Conservation (phyloP, 2,329 filamentous ascomycete genomes). For the Grosmannia serpens region DNA sequence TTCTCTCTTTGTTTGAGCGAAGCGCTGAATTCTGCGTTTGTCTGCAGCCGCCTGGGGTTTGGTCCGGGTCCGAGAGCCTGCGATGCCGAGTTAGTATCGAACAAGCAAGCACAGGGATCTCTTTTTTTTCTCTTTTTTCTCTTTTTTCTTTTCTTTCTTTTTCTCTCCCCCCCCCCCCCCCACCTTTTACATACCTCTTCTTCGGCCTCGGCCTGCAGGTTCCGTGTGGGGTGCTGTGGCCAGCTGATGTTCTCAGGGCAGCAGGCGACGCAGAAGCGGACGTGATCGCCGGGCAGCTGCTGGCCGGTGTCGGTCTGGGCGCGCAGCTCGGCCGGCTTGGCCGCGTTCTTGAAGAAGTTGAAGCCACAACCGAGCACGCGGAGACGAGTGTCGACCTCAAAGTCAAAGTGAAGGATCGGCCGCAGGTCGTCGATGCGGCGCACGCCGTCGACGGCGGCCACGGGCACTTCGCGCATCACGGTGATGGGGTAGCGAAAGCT, state of each 20-base stretch:
- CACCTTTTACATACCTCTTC: not conserved
- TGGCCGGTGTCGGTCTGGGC: slow-evolving; percentile 13
- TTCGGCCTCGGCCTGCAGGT: slow-evolving; percentile 15
- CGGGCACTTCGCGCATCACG: slow-evolving; percentile 15
- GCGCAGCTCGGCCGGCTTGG: slow-evolving; percentile 14
- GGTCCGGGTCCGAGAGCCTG: not conserved
- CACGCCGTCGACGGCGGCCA: slow-evolving; percentile 10
- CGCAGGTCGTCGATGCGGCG: slow-evolving; percentile 6
- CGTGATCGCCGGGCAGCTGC: slow-evolving; percentile 11
- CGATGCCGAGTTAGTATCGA: not conserved
- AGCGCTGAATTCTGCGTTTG: slow-evolving; percentile 1
- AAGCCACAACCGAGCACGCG: slow-evolving; percentile 13
- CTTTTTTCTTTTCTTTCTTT: no score
- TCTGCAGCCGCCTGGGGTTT: not conserved
- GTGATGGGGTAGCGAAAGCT: slow-evolving; percentile 13
- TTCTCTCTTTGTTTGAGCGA: not conserved
- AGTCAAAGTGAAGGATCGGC: slow-evolving; percentile 15
- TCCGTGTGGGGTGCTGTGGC: slow-evolving; percentile 14
- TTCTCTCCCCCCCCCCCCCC: no score
- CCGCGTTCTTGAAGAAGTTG: slow-evolving; percentile 10
- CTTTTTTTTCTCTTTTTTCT: no score
- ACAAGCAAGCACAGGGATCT: no score
- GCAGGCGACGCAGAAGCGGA: slow-evolving; percentile 13
- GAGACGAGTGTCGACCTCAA: slow-evolving; percentile 14
- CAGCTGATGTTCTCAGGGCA: slow-evolving; percentile 14